Percentiles rank a stretch among this genome's conserved stretches.
These are phyloP conservation scores for Metarhizium album DNA, from an alignment of 2,329 filamentous ascomycete genomes.

Conservation along the genomic window DNA sequence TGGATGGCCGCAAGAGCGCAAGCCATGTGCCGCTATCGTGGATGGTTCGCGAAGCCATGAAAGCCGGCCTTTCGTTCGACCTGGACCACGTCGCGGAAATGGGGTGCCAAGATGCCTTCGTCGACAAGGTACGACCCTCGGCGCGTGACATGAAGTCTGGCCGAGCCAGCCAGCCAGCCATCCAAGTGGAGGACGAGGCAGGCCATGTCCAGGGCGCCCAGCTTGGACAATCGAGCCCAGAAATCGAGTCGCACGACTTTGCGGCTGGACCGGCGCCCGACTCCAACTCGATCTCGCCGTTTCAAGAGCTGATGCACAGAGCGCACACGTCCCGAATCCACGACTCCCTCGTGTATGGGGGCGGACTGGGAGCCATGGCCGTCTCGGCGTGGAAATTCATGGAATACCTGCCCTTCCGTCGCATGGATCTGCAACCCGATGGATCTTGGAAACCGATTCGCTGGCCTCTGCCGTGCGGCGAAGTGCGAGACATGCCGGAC, in stretches of 20 bases:
- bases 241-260: slow-evolving; percentile 13
- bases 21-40: slow-evolving; percentile 60
- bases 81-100: slow-evolving; percentile 54
- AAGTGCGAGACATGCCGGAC: slow-evolving; percentile 64
- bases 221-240: slow-evolving; percentile 11
- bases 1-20: slow-evolving; percentile 46
- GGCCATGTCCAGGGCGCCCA: slow-evolving; percentile 10
- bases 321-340: slow-evolving; percentile 51
- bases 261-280: not conserved
- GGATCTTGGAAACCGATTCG: slow-evolving; percentile 70
- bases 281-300: slow-evolving; percentile 21
- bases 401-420: slow-evolving; percentile 71
- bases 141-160: not conserved
- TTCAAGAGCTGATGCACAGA: slow-evolving; percentile 46
- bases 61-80: slow-evolving; percentile 62
- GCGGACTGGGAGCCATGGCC: slow-evolving; percentile 42
- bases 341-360: slow-evolving; percentile 57
- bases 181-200: slow-evolving; percentile 15
- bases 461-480: slow-evolving; percentile 69
- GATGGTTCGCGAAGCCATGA: slow-evolving; percentile 52
- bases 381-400: slow-evolving; percentile 65
- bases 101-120: slow-evolving; percentile 35
- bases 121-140: slow-evolving; percentile 3
- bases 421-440: slow-evolving; percentile 66
- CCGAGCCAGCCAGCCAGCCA: slow-evolving; percentile 10